Conservation (phyloP, 2,329 filamentous ascomycete genomes). For the Botrytis medusae region DNA sequence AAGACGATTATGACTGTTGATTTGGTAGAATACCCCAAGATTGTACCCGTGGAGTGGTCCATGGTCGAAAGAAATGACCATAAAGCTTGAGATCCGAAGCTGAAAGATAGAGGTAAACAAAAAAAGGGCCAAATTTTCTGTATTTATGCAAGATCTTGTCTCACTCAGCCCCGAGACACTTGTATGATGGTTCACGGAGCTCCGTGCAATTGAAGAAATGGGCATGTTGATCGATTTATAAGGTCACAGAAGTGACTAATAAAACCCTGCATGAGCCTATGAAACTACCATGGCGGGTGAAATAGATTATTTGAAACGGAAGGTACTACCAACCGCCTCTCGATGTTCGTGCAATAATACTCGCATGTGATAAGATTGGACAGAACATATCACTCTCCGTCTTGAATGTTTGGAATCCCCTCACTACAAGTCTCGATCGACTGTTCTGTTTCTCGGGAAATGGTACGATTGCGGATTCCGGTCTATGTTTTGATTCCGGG, state of each 20-base stretch:
- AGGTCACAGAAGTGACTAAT: no score
- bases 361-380: background rate
- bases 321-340: background rate
- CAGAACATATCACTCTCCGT: background rate
- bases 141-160: background rate
- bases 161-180: background rate
- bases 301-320: background rate
- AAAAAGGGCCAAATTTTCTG: background rate
- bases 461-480: background rate
- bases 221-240: background rate
- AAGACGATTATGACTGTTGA: background rate
- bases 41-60: background rate
- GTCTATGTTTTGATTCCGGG: background rate
- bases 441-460: background rate
- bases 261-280: background rate
- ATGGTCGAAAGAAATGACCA: background rate
- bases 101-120: background rate
- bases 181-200: background rate
- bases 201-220: background rate
- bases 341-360: background rate
- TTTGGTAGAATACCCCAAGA: constrained; percentile 1
- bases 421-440: background rate
- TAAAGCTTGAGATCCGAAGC: background rate
- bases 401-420: background rate
- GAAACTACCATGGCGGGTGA: no score